Evolutionary conservation across 148 eudicot genomes (phyloP).

Genomic region (Camellia granthamiana): DNA sequence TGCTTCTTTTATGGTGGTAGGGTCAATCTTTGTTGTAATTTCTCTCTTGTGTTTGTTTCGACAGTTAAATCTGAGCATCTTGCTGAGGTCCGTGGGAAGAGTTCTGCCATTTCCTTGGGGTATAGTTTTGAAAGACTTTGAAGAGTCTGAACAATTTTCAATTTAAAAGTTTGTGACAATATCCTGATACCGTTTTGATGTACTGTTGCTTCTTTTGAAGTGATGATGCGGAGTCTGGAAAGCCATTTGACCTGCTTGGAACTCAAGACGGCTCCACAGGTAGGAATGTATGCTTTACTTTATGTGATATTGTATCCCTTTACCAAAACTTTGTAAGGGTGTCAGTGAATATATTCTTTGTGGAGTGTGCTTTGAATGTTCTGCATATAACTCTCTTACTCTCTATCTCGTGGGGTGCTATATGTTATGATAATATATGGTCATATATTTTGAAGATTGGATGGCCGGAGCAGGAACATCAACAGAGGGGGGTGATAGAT

Average conservation of each 20-base stretch:
- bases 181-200: constrained; percentile 10
- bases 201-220: constrained; percentile 35
- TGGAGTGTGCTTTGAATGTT: neutral
- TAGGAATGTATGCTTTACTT: constrained; percentile 16
- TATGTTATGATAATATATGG: neutral
- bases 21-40: neutral
- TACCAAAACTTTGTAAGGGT: neutral
- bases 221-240: constrained; percentile 56
- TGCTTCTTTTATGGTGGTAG: constrained; percentile 16
- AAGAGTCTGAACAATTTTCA: neutral
- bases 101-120: constrained; percentile 52
- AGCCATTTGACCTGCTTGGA: constrained; percentile 85
- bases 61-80: constrained; percentile 90
- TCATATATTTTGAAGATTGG: constrained; percentile 56
- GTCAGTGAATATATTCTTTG: neutral
- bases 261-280: constrained; percentile 60
- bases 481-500: constrained; percentile 49
- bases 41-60: constrained; percentile 17
- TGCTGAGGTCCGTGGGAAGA: constrained; percentile 76
- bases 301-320: neutral
- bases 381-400: neutral
- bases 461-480: constrained; percentile 59
- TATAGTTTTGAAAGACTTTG: constrained; percentile 16
- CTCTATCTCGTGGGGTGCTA: neutral
- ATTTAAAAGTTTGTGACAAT: neutral